phyloP scores from a whole-genome alignment of 2,329 filamentous ascomycete species.

The Neonectria neomacrospora region DNA sequence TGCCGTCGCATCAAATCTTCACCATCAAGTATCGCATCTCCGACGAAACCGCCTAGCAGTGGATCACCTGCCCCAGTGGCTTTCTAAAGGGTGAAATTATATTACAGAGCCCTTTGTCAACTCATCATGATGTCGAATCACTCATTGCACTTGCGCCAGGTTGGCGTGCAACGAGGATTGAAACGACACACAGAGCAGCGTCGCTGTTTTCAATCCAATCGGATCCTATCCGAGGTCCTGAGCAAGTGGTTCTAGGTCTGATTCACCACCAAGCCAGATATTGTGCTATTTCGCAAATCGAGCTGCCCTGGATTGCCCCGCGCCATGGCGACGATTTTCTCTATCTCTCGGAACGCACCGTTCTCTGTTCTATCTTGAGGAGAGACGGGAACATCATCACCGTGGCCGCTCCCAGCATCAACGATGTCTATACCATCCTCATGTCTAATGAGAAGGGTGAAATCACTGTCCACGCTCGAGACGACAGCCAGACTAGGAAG shows the following conservation, averaged over 20 bases:
- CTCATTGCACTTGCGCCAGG: background rate
- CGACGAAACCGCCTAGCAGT: conserved; percentile 2
- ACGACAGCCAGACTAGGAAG: background rate
- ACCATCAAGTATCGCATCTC: conserved; percentile 7
- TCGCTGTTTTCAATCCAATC: background rate
- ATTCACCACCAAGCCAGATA: background rate
- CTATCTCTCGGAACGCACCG: background rate
- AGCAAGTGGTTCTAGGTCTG: background rate
- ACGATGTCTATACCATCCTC: background rate
- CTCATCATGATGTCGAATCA: background rate
- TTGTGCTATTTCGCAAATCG: conserved; percentile 2
- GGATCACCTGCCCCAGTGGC: background rate
- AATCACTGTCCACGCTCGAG: background rate
- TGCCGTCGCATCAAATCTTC: background rate
- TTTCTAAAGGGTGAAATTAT: conserved; percentile 1
- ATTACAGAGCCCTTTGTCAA: background rate
- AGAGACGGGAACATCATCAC: conserved; percentile 3
- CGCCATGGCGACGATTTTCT: conserved; percentile 5
- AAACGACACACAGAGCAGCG: background rate
- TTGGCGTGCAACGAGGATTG: background rate
- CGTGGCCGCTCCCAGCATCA: background rate
- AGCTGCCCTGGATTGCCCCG: conserved; percentile 7
- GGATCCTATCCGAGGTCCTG: background rate
- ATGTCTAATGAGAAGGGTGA: conserved; percentile 2
- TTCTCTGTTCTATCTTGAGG: conserved; percentile 2